Evolutionary conservation across 129 eudicot genomes (phyloP).

Genomic region (Centrapalus pauciflorus): DNA sequence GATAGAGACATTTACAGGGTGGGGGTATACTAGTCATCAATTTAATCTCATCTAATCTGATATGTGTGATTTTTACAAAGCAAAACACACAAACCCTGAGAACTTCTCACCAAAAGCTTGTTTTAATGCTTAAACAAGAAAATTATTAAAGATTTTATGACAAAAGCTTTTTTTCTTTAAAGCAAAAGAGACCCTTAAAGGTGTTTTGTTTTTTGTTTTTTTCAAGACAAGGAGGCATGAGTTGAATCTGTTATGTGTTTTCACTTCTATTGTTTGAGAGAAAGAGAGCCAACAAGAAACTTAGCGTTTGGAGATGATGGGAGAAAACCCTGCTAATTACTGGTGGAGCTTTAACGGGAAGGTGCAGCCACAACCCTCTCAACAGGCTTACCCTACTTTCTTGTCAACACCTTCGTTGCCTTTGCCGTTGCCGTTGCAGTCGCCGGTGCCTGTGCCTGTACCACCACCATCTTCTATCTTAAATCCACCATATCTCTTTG

Average conservation of each 20-base stretch:
- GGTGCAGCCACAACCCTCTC: constrained; percentile 47
- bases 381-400: constrained; percentile 29
- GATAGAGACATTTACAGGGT: constrained; percentile 48
- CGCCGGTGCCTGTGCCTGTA: too few relatives aligned
- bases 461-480: constrained; percentile 24
- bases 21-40: constrained; percentile 10
- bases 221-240: constrained; percentile 23
- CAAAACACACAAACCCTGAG: constrained; percentile 39
- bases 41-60: constrained; percentile 35
- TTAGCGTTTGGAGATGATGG: constrained; percentile 48
- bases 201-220: constrained; percentile 31
- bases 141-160: constrained; percentile 41
- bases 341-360: constrained; percentile 77
- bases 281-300: constrained; percentile 19
- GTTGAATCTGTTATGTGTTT: constrained; percentile 20
- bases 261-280: background rate
- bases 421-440: background rate
- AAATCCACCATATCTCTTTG: constrained; percentile 29
- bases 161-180: constrained; percentile 24
- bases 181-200: constrained; percentile 29
- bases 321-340: constrained; percentile 76
- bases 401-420: constrained; percentile 17
- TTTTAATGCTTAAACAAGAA: constrained; percentile 42
- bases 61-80: constrained; percentile 51
- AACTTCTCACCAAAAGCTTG: constrained; percentile 49